Percentiles rank a stretch among this genome's conserved stretches.
Evolutionary conservation across 176 grass and related monocot genomes (phyloP).

Genomic region (Thalia dealbata): DNA sequence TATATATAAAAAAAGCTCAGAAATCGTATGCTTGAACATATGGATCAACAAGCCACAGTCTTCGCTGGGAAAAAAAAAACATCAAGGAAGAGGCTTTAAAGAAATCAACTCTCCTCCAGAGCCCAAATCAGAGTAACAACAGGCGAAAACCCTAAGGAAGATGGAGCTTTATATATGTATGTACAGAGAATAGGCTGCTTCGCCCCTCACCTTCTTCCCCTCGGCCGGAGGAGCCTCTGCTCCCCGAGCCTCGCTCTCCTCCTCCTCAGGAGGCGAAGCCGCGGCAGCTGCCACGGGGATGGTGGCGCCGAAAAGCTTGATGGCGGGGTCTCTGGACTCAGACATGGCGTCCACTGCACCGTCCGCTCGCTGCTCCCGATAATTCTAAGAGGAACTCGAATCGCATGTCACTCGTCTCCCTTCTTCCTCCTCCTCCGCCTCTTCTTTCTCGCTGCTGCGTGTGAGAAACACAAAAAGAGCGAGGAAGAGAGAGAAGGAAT

Average conservation of each 20-base stretch:
- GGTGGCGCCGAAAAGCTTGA: conserved; percentile 82
- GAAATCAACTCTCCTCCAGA: background rate
- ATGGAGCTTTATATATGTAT: background rate
- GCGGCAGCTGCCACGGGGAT: conserved; percentile 39
- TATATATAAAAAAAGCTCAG: too few species aligned
- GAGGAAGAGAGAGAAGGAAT: background rate
- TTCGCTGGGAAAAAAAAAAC: background rate
- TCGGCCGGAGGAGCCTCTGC: conserved; percentile 2
- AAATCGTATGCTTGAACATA: background rate
- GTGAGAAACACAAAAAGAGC: background rate
- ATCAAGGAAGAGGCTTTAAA: background rate
- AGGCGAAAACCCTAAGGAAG: background rate
- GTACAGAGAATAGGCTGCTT: background rate
- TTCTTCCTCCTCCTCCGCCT: background rate
- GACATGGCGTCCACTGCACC: conserved; percentile 35
- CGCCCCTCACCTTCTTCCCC: conserved; percentile 28
- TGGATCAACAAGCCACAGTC: background rate
- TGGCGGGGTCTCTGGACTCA: conserved; percentile 57
- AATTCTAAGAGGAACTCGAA: background rate
- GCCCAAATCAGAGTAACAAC: background rate
- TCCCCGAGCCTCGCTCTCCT: conserved; percentile 16
- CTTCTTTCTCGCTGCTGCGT: background rate
- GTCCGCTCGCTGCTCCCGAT: background rate
- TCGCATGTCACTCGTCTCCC: background rate
- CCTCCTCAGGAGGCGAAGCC: conserved; percentile 13